These are phyloP conservation scores for Pichia sp. DNA, from an alignment of 1,139 yeast genomes.

Conservation along the genomic window DNA sequence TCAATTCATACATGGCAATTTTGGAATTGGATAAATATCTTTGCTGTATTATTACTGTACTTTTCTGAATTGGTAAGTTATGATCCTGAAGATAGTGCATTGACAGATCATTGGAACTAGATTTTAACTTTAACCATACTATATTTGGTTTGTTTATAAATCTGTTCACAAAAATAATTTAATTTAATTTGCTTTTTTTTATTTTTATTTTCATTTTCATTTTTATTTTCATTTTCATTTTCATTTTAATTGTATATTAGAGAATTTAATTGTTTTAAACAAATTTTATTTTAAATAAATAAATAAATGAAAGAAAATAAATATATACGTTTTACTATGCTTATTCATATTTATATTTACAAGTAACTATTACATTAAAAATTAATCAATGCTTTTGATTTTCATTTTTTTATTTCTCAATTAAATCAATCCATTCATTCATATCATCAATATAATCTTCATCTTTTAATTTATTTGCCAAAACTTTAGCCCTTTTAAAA, in stretches of 20 bases:
- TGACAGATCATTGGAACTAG: constrained; percentile 28
- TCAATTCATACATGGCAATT: constrained; percentile 79
- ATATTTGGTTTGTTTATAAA: neutral
- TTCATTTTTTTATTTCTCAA: constrained; percentile 5
- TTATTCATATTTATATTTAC: too few species aligned
- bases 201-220: neutral
- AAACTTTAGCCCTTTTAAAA: constrained; percentile 16
- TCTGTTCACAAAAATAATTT: neutral
- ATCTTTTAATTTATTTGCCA: constrained; percentile 16
- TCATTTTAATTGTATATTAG: neutral
- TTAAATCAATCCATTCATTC: constrained; percentile 15
- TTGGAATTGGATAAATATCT: constrained; percentile 96
- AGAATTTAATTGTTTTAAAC: too few species aligned
- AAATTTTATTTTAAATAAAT: too few species aligned
- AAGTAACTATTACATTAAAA: too few species aligned
- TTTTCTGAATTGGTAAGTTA: constrained; percentile 54
- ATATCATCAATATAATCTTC: constrained; percentile 17
- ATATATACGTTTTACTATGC: too few species aligned
- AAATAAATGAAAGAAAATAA: too few species aligned
- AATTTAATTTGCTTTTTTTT: neutral
- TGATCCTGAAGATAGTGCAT: constrained; percentile 29
- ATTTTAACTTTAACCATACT: neutral
- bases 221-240: neutral
- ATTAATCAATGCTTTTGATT: too few species aligned
- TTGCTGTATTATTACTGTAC: constrained; percentile 70